Evolutionary conservation across 1,284 basidiomycete species (phyloP).

Genomic region (Rugosomyces carneus): DNA sequence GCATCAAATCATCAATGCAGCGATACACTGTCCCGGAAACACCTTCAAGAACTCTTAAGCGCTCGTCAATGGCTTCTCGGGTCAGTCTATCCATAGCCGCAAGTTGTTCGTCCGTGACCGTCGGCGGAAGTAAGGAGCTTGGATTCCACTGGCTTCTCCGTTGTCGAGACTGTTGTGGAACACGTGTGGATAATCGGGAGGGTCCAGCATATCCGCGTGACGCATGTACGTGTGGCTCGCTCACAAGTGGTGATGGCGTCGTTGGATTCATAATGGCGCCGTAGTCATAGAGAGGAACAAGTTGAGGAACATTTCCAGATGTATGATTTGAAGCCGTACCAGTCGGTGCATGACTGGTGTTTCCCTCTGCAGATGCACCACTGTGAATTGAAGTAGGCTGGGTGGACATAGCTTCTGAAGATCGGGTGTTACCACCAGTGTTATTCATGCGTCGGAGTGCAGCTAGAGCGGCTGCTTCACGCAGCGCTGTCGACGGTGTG

Average conservation of each 20-base stretch:
- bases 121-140: constrained; percentile 33
- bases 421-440: constrained; percentile 5
- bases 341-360: neutral
- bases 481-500: constrained; percentile 20
- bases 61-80: constrained; percentile 77
- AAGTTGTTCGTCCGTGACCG: constrained; percentile 55
- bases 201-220: constrained; percentile 4
- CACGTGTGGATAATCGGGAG: constrained; percentile 3
- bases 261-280: constrained; percentile 7
- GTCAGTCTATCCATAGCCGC: constrained; percentile 56
- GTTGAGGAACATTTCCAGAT: constrained; percentile 30
- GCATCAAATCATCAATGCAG: constrained; percentile 73
- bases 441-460: constrained; percentile 32
- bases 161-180: constrained; percentile 2
- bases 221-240: constrained; percentile 4
- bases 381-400: constrained; percentile 3
- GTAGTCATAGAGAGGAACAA: constrained; percentile 50
- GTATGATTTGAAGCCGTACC: neutral
- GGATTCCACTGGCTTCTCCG: constrained; percentile 5
- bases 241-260: neutral
- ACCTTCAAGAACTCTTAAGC: constrained; percentile 68
- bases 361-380: neutral
- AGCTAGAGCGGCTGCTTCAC: constrained; percentile 41
- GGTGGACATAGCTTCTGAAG: constrained; percentile 7
- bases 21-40: constrained; percentile 64